phyloP scores from a whole-genome alignment of 179 eudicot species.

The Spergularia azorica region DNA sequence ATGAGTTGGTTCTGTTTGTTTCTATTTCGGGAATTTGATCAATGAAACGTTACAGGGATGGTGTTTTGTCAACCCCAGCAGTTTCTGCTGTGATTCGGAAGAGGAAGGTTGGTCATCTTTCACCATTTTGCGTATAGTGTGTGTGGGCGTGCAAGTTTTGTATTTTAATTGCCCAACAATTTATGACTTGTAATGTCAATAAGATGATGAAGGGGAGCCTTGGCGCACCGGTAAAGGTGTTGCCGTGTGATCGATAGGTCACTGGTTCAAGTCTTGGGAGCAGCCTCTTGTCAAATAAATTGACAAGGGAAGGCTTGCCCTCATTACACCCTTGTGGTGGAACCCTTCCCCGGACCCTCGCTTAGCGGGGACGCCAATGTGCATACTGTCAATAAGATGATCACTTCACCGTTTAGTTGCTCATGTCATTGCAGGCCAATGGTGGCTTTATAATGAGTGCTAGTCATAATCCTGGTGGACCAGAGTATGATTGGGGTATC shows the following conservation, averaged over 20 bases:
- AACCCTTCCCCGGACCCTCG: too few relatives aligned
- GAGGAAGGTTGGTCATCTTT: constrained; percentile 49
- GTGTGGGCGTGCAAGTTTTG: neutral
- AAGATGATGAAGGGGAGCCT: too few relatives aligned
- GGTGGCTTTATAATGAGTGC: constrained; percentile 99
- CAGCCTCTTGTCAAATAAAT: too few relatives aligned
- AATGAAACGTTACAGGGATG: constrained; percentile 60
- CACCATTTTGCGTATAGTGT: neutral
- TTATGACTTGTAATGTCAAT: too few relatives aligned
- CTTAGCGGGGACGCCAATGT: too few relatives aligned
- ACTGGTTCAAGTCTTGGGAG: too few relatives aligned
- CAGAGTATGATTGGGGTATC: constrained; percentile 99
- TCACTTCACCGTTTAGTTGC: neutral
- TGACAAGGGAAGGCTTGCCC: too few relatives aligned
- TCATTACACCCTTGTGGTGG: too few relatives aligned
- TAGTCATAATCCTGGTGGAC: constrained; percentile 99
- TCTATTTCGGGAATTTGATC: constrained; percentile 12
- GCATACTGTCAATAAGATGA: neutral
- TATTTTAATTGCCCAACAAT: neutral
- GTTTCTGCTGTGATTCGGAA: constrained; percentile 97
- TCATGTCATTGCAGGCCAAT: constrained; percentile 65
- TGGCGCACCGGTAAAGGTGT: too few relatives aligned
- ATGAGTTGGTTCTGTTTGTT: neutral
- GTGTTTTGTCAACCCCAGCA: constrained; percentile 96
- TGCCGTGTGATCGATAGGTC: too few relatives aligned